These are phyloP conservation scores for Neltuma alba DNA, from an alignment of 306 rosid genomes.

Conservation along the genomic window DNA sequence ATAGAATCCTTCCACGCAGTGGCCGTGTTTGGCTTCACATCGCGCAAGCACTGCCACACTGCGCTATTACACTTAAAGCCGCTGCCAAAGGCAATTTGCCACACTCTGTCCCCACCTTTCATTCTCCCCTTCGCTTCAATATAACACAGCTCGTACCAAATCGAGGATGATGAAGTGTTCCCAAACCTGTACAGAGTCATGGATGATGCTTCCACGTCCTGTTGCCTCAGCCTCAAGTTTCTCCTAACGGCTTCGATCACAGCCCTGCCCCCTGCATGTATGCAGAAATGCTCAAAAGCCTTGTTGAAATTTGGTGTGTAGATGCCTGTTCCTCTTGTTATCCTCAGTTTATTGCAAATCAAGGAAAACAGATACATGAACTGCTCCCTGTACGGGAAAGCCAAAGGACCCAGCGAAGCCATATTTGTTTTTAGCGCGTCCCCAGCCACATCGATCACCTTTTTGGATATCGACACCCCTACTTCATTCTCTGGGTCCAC, in stretches of 20 bases:
- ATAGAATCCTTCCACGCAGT: constrained; percentile 62
- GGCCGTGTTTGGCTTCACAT: constrained; percentile 36
- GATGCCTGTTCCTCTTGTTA: constrained; percentile 29
- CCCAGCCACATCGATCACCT: constrained; percentile 52
- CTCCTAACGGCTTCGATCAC: constrained; percentile 50
- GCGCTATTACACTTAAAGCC: too few relatives aligned
- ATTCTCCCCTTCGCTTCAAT: constrained; percentile 70
- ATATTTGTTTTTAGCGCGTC: constrained; percentile 55
- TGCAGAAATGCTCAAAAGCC: constrained; percentile 66
- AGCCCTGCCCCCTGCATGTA: too few relatives aligned
- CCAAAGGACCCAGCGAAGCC: constrained; percentile 55
- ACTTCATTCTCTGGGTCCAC: constrained; percentile 47
- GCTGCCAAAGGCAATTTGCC: constrained; percentile 73
- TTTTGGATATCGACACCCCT: constrained; percentile 56
- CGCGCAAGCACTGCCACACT: constrained; percentile 51
- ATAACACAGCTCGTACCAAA: constrained; percentile 66
- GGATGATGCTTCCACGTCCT: constrained; percentile 56
- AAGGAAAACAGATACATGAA: constrained; percentile 43
- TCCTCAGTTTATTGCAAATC: constrained; percentile 31
- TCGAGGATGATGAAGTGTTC: constrained; percentile 63
- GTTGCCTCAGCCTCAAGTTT: constrained; percentile 39
- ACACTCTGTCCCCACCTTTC: constrained; percentile 58
- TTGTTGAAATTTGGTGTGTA: constrained; percentile 55
- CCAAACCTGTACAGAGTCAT: constrained; percentile 69
- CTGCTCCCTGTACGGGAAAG: constrained; percentile 59